A percentile compares a stretch with the other conserved stretches of the same genome.
Evolutionary conservation across 2,329 filamentous ascomycete genomes (phyloP).

Genomic region (Fusarium haematococcum): DNA sequence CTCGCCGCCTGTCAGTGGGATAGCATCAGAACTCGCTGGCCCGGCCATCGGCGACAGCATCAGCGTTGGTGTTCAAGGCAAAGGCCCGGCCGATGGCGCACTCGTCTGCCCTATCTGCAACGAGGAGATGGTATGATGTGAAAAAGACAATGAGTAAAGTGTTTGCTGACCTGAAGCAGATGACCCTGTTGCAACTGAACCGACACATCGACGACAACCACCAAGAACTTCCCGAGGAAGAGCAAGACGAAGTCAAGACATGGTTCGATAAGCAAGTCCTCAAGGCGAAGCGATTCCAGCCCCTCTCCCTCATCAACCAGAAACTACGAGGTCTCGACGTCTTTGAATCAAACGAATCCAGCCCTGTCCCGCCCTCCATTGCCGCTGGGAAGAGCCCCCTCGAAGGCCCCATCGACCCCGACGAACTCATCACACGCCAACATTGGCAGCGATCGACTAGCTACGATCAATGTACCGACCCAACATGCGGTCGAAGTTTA

Average conservation of each 20-base stretch:
- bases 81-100: conserved; percentile 62
- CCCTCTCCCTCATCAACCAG: conserved; percentile 90
- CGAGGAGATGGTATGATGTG: conserved; percentile 88
- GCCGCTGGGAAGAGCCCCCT: conserved; percentile 53
- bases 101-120: conserved; percentile 97
- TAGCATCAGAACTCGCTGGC: conserved; percentile 71
- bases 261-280: conserved; percentile 97
- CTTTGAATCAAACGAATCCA: conserved; percentile 89
- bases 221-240: conserved; percentile 86
- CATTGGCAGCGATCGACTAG: conserved; percentile 88
- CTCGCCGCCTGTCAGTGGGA: conserved; percentile 71
- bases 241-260: conserved; percentile 94
- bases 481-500: conserved; percentile 82
- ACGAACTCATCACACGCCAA: conserved; percentile 86
- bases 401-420: conserved; percentile 74
- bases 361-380: conserved; percentile 48
- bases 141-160: too few relatives aligned
- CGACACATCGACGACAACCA: conserved; percentile 87
- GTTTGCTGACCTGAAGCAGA: conserved; percentile 58
- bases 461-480: conserved; percentile 87
- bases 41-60: conserved; percentile 88
- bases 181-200: conserved; percentile 93
- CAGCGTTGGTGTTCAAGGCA: conserved; percentile 69
- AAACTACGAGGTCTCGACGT: conserved; percentile 93
- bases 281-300: conserved; percentile 93